These are phyloP conservation scores for Lycium barbarum DNA, from an alignment of 257 asterid genomes.

Conservation along the genomic window DNA sequence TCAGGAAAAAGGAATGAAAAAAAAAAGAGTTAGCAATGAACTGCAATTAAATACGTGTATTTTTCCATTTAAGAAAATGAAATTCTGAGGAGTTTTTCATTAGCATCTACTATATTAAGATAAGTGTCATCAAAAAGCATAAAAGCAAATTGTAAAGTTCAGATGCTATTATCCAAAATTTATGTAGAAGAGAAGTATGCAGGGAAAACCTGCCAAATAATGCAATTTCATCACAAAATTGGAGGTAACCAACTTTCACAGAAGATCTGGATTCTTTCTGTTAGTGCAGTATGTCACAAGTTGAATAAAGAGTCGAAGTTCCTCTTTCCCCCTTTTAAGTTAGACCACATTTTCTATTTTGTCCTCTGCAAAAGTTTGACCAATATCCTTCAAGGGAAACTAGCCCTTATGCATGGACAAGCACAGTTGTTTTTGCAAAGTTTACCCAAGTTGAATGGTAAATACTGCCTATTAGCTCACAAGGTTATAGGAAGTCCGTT, in stretches of 20 bases:
- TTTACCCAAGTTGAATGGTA: slow-evolving; percentile 1
- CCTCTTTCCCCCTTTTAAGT: slow-evolving; percentile 17
- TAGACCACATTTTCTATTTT: slow-evolving; percentile 11
- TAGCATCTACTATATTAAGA: background rate
- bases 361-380: background rate
- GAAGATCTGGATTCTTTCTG: background rate
- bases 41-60: background rate
- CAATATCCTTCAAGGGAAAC: background rate
- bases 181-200: background rate
- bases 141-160: background rate
- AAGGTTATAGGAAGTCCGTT: slow-evolving; percentile 3
- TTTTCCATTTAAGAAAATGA: background rate
- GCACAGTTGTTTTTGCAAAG: background rate
- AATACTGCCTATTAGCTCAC: background rate
- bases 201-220: slow-evolving; percentile 1
- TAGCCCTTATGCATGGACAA: slow-evolving; percentile 1
- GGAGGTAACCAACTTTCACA: background rate
- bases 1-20: background rate
- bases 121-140: background rate
- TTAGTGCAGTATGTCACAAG: slow-evolving; percentile 4
- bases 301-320: slow-evolving; percentile 12
- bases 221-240: background rate
- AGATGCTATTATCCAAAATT: background rate
- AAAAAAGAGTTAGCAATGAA: background rate
- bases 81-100: background rate